These are phyloP conservation scores for Fusarium verrucosum DNA, from an alignment of 2,329 filamentous ascomycete species.

Conservation along the genomic window DNA sequence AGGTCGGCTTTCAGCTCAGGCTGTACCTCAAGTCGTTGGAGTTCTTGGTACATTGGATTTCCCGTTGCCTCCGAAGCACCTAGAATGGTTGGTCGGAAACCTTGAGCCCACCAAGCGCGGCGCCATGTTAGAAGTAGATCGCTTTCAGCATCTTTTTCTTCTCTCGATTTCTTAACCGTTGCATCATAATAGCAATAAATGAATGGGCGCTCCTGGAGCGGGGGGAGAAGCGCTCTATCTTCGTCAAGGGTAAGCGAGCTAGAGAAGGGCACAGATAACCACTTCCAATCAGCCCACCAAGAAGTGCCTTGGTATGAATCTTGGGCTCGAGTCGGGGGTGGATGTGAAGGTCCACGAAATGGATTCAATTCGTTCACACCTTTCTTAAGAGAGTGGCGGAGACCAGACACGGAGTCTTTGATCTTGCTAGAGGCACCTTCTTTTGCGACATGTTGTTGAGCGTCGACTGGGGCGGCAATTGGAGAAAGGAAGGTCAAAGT, in stretches of 20 bases:
- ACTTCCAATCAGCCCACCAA: constrained; percentile 91
- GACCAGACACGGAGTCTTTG: constrained; percentile 60
- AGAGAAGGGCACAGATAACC: constrained; percentile 86
- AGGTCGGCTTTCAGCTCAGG: constrained; percentile 72
- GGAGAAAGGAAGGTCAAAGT: constrained; percentile 62
- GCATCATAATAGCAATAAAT: constrained; percentile 94
- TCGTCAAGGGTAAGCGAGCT: constrained; percentile 82
- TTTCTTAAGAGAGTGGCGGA: constrained; percentile 54
- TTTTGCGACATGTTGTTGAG: constrained; percentile 1
- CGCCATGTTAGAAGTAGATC: constrained; percentile 87
- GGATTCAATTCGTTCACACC: constrained; percentile 64
- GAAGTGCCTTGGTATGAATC: constrained; percentile 80
- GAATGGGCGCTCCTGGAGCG: constrained; percentile 72
- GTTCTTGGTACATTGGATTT: constrained; percentile 78
- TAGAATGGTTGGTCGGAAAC: constrained; percentile 86
- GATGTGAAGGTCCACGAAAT: constrained; percentile 75
- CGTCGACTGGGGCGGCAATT: background rate
- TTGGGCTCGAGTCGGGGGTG: constrained; percentile 77
- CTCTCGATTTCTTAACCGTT: constrained; percentile 67
- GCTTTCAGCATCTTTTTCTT: constrained; percentile 76
- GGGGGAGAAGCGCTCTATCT: constrained; percentile 83
- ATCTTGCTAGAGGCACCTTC: constrained; percentile 52
- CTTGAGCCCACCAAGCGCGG: constrained; percentile 93
- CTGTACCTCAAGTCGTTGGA: constrained; percentile 72
- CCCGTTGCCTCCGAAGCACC: constrained; percentile 81